A percentile compares a stretch with the other conserved stretches of the same genome.
These are phyloP conservation scores for Teunomyces aglyptinius DNA, from an alignment of 805 yeast species.

Conservation along the genomic window DNA sequence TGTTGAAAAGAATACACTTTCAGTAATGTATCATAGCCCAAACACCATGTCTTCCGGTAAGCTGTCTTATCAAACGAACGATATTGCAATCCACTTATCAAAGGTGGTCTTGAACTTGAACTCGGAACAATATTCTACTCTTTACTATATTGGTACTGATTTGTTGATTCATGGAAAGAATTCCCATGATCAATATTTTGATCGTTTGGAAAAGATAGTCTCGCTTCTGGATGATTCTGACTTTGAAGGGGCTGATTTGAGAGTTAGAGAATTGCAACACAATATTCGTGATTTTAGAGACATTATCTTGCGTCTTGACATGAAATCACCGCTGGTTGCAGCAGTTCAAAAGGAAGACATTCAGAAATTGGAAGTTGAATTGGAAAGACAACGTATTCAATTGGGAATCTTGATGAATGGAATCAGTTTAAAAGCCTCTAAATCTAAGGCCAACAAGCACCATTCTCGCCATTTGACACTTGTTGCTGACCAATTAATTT, in stretches of 20 bases:
- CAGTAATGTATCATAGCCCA: slow-evolving; percentile 48
- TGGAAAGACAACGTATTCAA: slow-evolving; percentile 33
- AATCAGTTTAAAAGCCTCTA: slow-evolving; percentile 20
- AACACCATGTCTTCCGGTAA: slow-evolving; percentile 47
- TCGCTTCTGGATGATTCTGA: slow-evolving; percentile 37
- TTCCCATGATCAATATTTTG: slow-evolving; percentile 30
- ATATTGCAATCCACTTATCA: slow-evolving; percentile 31
- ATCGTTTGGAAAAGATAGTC: slow-evolving; percentile 38
- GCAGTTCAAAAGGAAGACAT: slow-evolving; percentile 20
- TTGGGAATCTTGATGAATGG: slow-evolving; percentile 34
- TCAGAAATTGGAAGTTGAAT: slow-evolving; percentile 27
- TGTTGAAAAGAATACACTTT: slow-evolving; percentile 38
- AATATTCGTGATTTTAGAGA: slow-evolving; percentile 27
- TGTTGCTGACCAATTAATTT: slow-evolving; percentile 61
- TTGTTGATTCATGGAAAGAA: slow-evolving; percentile 30
- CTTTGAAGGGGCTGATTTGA: slow-evolving; percentile 31
- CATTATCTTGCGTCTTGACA: slow-evolving; percentile 41
- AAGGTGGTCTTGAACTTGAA: slow-evolving; percentile 39
- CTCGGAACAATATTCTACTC: slow-evolving; percentile 36
- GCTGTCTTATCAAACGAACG: slow-evolving; percentile 22
- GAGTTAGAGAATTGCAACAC: slow-evolving; percentile 29
- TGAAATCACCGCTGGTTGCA: slow-evolving; percentile 24
- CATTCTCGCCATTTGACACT: slow-evolving; percentile 25
- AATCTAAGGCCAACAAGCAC: slow-evolving; percentile 18
- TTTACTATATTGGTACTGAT: slow-evolving; percentile 35